Base-by-base conservation (phyloP, 192 early-diverging fungal species). In the Rhizophagus sp. region DNA sequence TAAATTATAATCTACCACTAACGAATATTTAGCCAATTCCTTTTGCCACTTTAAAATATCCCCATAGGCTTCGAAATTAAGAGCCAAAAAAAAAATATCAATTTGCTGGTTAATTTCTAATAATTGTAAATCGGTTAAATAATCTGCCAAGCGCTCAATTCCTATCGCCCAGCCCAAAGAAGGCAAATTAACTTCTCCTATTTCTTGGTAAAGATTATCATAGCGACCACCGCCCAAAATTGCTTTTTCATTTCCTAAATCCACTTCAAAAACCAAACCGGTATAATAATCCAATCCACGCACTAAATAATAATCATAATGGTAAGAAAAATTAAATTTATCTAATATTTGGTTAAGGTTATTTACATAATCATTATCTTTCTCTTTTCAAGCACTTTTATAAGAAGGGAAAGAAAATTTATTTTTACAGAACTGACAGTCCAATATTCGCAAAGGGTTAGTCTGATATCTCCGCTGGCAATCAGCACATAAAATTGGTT, bases 271-370 rank as follows among this genome's bases (percentile, higher is more conserved):
- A 73, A 73, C 71, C 13, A 73, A 25, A 1, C 71, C 71, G 7
- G 71, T 73, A 27, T 73, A 73, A 52, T 73, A 73, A 73, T 73
- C 71, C 13, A 73, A 73, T 17, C 71, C 71, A 0, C 71, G 71
- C 34, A 73, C 71, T 50, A 73, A 73, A 50, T 49, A 6, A 57
- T 73, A 73, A 52, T 73, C 44, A 50, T 73, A 73, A 30, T 52
- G 71, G n/a, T 73, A 73, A 73, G 71, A 47, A 8, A 73, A 73
- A 49, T 41, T 49, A 73, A 73, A 73, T 52, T 73, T 73, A 73
- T 73, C 47, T 49, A 73, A 52, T 25, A 73, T 2, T 57, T 73
- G 34, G 27, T 73, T 73, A 0, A 73, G 17, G 50, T 73, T 47
- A 4, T 73, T 49, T 41, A 73, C 10, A 52, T 73, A 73, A 52